Evolutionary conservation across 164 flowering plant genomes (phyloP).

Genomic region (Dillenia turbinata): DNA sequence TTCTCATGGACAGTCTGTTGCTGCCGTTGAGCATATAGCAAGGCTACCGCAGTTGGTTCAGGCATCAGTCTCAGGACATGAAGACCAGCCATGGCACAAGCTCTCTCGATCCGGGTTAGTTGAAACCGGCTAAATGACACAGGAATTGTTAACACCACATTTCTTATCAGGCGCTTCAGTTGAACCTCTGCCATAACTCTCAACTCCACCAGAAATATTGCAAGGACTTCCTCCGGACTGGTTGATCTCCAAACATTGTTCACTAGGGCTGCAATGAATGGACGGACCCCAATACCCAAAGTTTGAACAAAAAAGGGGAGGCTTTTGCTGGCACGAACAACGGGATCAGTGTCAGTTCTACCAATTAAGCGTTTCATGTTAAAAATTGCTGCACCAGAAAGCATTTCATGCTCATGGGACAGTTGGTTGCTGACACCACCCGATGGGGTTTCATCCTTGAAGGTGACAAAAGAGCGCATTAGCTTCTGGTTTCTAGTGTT

Average conservation of each 20-base stretch:
- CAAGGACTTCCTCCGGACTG: constrained; percentile 89
- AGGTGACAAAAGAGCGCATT: constrained; percentile 67
- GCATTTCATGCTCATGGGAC: constrained; percentile 58
- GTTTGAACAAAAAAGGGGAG: constrained; percentile 89
- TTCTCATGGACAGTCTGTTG: constrained; percentile 53
- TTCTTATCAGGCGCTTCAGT: constrained; percentile 54
- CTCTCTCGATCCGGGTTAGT: constrained; percentile 71
- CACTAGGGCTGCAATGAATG: constrained; percentile 84
- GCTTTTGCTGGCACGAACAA: constrained; percentile 67
- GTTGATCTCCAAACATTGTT: constrained; percentile 85
- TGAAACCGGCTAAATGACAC: constrained; percentile 90
- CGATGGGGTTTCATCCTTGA: constrained; percentile 64
- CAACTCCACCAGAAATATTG: constrained; percentile 73
- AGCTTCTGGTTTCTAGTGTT: constrained; percentile 67
- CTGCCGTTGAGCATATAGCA: constrained; percentile 86
- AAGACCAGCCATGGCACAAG: constrained; percentile 97
- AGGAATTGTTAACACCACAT: constrained; percentile 75
- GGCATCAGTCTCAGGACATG: constrained; percentile 87
- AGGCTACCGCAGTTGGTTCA: constrained; percentile 90
- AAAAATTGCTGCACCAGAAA: constrained; percentile 82
- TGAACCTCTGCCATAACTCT: constrained; percentile 66
- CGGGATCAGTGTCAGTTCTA: constrained; percentile 85
- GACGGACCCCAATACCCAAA: constrained; percentile 73
- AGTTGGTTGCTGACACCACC: constrained; percentile 59
- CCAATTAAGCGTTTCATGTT: constrained; percentile 89